phyloP scores from a whole-genome alignment of 495 filamentous ascomycete species.

The Bathelium albidoporum region DNA sequence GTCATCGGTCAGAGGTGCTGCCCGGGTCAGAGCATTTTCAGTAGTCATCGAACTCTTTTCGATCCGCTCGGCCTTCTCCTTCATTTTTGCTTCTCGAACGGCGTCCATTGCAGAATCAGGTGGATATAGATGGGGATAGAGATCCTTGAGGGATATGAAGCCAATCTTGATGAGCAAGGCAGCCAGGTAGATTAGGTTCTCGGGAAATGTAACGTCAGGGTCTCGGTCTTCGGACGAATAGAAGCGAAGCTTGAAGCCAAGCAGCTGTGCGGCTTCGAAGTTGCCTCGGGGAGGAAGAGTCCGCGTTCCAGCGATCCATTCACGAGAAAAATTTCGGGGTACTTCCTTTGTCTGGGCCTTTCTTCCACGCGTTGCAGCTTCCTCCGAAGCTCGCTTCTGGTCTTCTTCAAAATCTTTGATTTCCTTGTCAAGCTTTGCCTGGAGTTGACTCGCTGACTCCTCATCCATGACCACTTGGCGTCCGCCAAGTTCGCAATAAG shows the following conservation, averaged over 20 bases:
- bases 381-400: background rate
- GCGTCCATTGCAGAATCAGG: slow-evolving; percentile 69
- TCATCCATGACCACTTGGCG: slow-evolving; percentile 21
- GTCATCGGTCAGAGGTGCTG: slow-evolving; percentile 80
- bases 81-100: slow-evolving; percentile 52
- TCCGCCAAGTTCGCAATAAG: slow-evolving; percentile 64
- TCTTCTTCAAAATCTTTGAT: slow-evolving; percentile 7
- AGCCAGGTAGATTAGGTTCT: slow-evolving; percentile 83
- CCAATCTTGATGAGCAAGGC: slow-evolving; percentile 93
- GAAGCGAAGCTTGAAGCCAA: slow-evolving; percentile 96
- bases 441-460: slow-evolving; percentile 7
- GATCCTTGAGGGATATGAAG: slow-evolving; percentile 86
- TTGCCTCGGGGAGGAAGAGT: slow-evolving; percentile 80
- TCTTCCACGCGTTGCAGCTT: slow-evolving; percentile 13
- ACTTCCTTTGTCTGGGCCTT: slow-evolving; percentile 12
- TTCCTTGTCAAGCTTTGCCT: slow-evolving; percentile 6
- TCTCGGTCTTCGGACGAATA: slow-evolving; percentile 65
- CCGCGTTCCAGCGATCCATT: slow-evolving; percentile 69
- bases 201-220: slow-evolving; percentile 60
- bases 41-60: slow-evolving; percentile 53
- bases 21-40: slow-evolving; percentile 81
- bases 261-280: slow-evolving; percentile 78
- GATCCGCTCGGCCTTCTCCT: slow-evolving; percentile 67
- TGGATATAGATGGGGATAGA: slow-evolving; percentile 90
- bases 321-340: slow-evolving; percentile 36